Evolutionary conservation across 805 yeast species (phyloP), one percentile per base, ranked within the genome.

Genomic region (Nakazawaea ishiwadae): DNA sequence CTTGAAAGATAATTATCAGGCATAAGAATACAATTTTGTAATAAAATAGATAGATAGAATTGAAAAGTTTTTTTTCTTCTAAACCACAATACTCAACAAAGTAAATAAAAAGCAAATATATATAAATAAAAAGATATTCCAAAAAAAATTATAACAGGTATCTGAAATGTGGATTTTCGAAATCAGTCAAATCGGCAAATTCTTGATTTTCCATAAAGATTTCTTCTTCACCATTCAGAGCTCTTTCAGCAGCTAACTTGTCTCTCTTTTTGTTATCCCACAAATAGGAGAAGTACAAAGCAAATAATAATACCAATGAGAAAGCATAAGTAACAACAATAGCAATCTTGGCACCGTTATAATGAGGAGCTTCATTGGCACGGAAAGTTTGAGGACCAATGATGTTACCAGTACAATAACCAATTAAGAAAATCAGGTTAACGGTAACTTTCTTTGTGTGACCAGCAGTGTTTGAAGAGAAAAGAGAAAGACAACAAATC

Each of bases 311-410:
- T 9, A 56, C 50, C 19, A 62, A 43, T 21, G 65, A 49, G 11
- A 62, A 38, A 37, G 52, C 45, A 40, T 50, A 51, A 42, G 65
- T 61, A 15, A 53, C 68, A 31, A 65, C 69, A 50, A 70, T 66
- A 33, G 68, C 57, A 24, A 57, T 61, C 49, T 76, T 77, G 7
- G 81, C 84, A 14, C 75, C 71, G 9, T 56, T 60, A 51, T 82
- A 84, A 31, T 58, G 53, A 5, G 89, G 89, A n/a, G 77, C 79
- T 44, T 81, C 73, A 7, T 59, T 49, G 0, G 71, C 59, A 44
- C 65, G 69, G 63, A 84, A 84, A 15, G 84, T 69, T 58, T 81
- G 88, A 4, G 93, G 89, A 2, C 90, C 91, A 44, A 81, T 72
- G 30, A 83, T 64, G 56, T 81, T 79, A 12, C 87, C 85, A 34